Evolutionary conservation across 1,139 yeast species (phyloP), one percentile per base, ranked within the genome.

Genomic region (Diutina neorugosa): DNA sequence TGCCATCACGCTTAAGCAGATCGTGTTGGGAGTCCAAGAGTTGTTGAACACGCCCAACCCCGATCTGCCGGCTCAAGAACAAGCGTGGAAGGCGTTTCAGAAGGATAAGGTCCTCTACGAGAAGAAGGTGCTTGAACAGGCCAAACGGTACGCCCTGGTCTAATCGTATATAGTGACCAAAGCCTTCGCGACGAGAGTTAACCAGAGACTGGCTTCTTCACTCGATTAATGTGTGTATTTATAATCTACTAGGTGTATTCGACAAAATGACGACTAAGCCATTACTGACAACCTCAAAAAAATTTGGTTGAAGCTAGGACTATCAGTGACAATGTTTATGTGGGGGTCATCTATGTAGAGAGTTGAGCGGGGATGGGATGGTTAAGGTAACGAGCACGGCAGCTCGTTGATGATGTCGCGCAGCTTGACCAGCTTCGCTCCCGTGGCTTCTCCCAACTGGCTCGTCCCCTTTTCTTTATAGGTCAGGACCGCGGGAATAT

Each of bases 401-500:
- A 20, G 8, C 18, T 46, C 50, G 18, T 46, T 46, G 21, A 46
- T 46, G 14, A 46, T 46, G 23, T 46, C 50, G 12, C 50, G 20
- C 50, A 27, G 41, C 8, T 27, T 46, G 23, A 46, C 40, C 50
- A 46, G 50, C 18, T 46, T 46, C 23, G 18, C 11, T 5, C n/a
- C 23, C 23, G 11, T 16, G 12, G 66, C 59, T 57, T 85, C 93
- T 7, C 94, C 94, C 56, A 86, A 73, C 61, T 83, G 86, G 27
- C 88, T 81, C 0, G 94, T 86, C 4, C 98, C 98, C 71, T 84
- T 91, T 62, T 89, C 96, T 61, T 96, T 88, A 67, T 91, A 93
- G 0, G 99, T 93, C 62, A 94, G 84, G 7, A 93, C 99, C 0
- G 98, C 98, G 1, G 98, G 98, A 54, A 93, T 93, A 65, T 93